phyloP scores from a whole-genome alignment of 164 flowering plant species.

The Echeveria elegans region DNA sequence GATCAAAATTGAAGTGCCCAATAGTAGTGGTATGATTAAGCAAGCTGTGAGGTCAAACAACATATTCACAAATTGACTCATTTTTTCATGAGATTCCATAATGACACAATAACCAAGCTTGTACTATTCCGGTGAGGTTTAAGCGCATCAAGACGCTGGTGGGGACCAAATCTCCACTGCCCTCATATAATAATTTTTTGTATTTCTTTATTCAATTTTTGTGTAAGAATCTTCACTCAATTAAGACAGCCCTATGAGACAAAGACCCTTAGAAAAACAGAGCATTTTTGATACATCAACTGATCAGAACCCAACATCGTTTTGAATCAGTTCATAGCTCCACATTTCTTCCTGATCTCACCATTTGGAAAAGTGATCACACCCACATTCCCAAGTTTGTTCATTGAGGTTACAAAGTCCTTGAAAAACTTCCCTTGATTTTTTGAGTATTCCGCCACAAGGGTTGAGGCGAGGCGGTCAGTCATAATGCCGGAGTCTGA shows the following conservation, averaged over 20 bases:
- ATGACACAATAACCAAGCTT: no score
- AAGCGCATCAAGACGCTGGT: neutral
- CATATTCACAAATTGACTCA: no score
- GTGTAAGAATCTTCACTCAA: neutral
- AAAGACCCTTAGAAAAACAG: no score
- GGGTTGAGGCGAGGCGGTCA: conserved; percentile 31
- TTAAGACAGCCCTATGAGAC: neutral
- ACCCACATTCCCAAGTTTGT: conserved; percentile 18
- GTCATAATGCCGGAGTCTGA: conserved; percentile 50
- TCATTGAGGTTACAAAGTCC: conserved; percentile 49
- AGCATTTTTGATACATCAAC: no score
- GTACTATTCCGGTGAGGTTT: neutral
- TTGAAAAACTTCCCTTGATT: conserved; percentile 23
- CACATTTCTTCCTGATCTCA: conserved; percentile 43
- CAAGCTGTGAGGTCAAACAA: no score
- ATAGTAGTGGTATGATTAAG: no score
- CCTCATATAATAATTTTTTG: neutral
- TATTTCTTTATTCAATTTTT: neutral
- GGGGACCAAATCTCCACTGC: conserved; percentile 8
- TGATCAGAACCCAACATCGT: no score
- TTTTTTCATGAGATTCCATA: no score
- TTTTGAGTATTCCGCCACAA: conserved; percentile 38
- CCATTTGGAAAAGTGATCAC: conserved; percentile 45
- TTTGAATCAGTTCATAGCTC: conserved; percentile 18
- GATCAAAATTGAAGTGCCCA: no score